Conservation (phyloP, 169 alveolate genomes). For the Plasmodium vinckei region DNA sequence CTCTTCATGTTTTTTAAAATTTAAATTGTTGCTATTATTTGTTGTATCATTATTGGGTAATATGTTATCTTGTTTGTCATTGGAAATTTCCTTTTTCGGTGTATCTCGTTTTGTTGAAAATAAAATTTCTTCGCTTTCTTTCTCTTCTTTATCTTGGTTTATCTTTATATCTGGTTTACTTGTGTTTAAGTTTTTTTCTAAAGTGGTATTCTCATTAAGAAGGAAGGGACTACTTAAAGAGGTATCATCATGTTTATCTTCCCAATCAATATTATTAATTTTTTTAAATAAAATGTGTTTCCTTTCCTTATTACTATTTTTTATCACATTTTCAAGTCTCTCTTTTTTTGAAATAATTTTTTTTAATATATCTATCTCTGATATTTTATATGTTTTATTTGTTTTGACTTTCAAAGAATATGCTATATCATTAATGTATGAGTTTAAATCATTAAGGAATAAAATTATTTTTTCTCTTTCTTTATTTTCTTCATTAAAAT, state of each 20-base stretch:
- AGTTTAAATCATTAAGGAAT: conserved; percentile 28
- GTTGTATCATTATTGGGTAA: not conserved
- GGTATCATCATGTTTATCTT: too few relatives aligned
- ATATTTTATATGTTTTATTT: conserved; percentile 18
- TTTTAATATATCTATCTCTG: conserved; percentile 40
- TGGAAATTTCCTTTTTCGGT: not conserved
- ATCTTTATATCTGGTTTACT: not conserved
- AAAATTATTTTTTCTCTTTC: conserved; percentile 41
- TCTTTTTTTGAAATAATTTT: conserved; percentile 55
- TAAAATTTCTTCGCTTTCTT: not conserved
- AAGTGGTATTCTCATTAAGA: too few relatives aligned
- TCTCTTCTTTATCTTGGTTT: not conserved
- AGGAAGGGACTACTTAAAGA: too few relatives aligned
- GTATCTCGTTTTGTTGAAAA: not conserved
- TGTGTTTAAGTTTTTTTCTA: too few relatives aligned
- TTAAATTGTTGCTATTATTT: not conserved
- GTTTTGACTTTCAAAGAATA: conserved; percentile 15
- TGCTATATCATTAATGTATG: conserved; percentile 38
- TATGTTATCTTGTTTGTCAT: not conserved
- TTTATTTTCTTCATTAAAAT: conserved; percentile 47
- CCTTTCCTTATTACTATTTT: not conserved
- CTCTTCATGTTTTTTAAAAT: not conserved
- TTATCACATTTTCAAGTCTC: conserved; percentile 13
- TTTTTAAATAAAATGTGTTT: not conserved
- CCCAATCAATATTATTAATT: too few relatives aligned